Evolutionary conservation across 176 grass and related monocot species (phyloP).

Genomic region (Oryza rufipogon): DNA sequence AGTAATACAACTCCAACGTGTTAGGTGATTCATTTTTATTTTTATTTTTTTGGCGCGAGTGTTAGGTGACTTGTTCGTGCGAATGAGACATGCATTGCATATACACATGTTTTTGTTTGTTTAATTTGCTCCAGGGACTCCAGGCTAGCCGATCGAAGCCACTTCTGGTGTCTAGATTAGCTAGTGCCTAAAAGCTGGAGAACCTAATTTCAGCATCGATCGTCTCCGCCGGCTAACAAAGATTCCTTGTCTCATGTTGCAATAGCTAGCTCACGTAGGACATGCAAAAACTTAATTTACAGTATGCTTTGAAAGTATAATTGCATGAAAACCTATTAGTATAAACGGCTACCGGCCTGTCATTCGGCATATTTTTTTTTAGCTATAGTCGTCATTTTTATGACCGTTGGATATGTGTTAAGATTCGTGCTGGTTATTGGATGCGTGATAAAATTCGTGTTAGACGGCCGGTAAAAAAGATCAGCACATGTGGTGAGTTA

Average conservation of each 20-base stretch:
- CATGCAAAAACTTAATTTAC: neutral
- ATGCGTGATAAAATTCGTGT: no score
- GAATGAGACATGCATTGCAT: neutral
- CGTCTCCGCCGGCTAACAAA: neutral
- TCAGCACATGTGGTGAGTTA: no score
- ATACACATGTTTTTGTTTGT: no score
- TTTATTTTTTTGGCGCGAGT: neutral
- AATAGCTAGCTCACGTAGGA: no score
- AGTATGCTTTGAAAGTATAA: neutral
- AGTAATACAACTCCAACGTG: conserved; percentile 5
- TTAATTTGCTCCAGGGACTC: neutral
- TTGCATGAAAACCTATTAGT: no score
- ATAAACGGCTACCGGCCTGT: no score
- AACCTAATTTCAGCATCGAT: neutral
- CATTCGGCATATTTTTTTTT: no score
- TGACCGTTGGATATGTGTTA: no score
- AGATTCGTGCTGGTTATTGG: no score
- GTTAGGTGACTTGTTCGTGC: neutral
- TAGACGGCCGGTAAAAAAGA: no score
- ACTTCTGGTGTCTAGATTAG: neutral
- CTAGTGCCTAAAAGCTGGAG: neutral
- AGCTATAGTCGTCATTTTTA: no score
- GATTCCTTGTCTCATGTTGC: no score
- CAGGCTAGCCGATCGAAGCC: neutral
- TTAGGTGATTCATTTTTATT: neutral